Base-by-base conservation (phyloP, 164 flowering plant genomes). In the Kalanchoe fedtschenkoi region DNA sequence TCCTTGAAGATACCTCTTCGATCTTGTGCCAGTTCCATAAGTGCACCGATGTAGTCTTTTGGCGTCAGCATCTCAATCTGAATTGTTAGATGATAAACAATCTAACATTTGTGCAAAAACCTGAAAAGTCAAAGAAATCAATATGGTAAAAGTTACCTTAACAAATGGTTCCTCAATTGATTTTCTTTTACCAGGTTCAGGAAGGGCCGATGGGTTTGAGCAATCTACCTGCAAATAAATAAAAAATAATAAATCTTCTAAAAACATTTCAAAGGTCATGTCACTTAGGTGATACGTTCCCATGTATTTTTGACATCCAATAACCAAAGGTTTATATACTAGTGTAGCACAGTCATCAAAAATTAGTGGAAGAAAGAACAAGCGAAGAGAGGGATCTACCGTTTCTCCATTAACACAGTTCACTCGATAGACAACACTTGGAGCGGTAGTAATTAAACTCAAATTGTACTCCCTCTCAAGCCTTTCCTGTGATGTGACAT, bases 41-140 rank as follows among this genome's bases (percentile, higher is more conserved):
- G 82, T 51, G 97, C 62, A 65, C 97, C 99, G 73, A 93, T 90
- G 68, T 80, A 88, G 24, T 93, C 99, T 74, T 90, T 93, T 59
- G 99, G 99, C 9, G 96, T 83, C 58, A 93, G 87, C 91, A 93
- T 71, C 72, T 93, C 99, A 72, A 93, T 88, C 99, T 93, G 81
- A 29, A 72, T 46, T 62, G 8, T 35, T 24, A 28, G n/a, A 28
- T 32, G 38, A 33, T 19, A 58, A 34, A 32, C 38, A 58, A 5
- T 34, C 11, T 34, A 32, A 21, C 24, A 32, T 58, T 34, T 11
- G 11, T 34, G 16, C 34, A 30, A 6, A 28, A 58, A 32, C 39
- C 19, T 58, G 34, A 32, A 4, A 58, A 21, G 53, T 10, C 47
- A 28, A 42, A 35, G 9, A 42, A 54, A 55, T 38, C 26, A 41